Percentiles rank a stretch among this genome's conserved stretches.
phyloP scores from a whole-genome alignment of 495 filamentous ascomycete genomes.

The Jackrogersella multiformis region DNA sequence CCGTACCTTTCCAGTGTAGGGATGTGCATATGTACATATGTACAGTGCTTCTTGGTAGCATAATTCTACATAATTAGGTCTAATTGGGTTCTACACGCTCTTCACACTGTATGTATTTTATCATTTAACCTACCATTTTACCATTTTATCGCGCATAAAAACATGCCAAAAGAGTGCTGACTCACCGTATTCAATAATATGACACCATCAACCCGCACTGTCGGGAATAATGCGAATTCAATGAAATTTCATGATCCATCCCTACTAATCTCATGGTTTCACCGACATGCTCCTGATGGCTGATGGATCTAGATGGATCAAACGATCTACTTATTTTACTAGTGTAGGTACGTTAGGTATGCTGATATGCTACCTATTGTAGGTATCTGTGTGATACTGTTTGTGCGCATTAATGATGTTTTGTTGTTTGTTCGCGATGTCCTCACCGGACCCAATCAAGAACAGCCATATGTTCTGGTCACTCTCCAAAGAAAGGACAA shows the following conservation, averaged over 20 bases:
- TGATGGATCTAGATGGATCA: too few species aligned
- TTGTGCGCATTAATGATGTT: conserved; percentile 2
- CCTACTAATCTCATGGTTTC: conserved; percentile 26
- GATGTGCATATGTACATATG: too few species aligned
- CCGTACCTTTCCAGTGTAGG: too few species aligned
- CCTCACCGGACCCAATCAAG: neutral
- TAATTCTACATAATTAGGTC: neutral
- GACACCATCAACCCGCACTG: conserved; percentile 14
- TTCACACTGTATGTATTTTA: conserved; percentile 9
- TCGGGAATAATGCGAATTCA: conserved; percentile 11
- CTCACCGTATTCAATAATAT: conserved; percentile 5
- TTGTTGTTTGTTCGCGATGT: conserved; percentile 7
- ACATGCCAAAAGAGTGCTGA: neutral
- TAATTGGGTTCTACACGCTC: conserved; percentile 4
- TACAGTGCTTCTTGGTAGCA: too few species aligned
- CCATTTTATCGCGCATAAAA: neutral
- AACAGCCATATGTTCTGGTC: neutral
- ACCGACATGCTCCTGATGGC: conserved; percentile 21
- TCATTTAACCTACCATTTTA: neutral
- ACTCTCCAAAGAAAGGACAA: conserved; percentile 7
- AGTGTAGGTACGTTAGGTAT: too few species aligned
- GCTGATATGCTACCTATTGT: neutral
- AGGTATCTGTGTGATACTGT: conserved; percentile 1
- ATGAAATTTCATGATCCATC: conserved; percentile 7
- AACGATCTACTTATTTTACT: conserved; percentile 16